phyloP scores from a whole-genome alignment of 257 asterid species.

The Lycium ferocissimum region DNA sequence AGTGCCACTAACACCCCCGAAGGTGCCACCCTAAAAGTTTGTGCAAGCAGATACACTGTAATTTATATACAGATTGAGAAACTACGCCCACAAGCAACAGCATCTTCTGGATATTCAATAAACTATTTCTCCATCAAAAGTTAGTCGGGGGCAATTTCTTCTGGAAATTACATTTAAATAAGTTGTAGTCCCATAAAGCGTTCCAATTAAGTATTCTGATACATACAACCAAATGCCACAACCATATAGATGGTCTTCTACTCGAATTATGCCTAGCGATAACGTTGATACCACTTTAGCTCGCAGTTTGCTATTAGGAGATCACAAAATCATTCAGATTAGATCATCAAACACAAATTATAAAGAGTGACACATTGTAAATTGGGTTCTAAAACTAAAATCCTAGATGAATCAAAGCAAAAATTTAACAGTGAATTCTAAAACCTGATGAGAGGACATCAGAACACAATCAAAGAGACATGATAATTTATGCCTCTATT shows the following conservation, averaged over 20 bases:
- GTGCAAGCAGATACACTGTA: conserved; percentile 22
- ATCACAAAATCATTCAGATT: conserved; percentile 21
- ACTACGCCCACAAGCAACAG: background rate
- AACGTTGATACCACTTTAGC: background rate
- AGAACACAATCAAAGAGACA: conserved; percentile 7
- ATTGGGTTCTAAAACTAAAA: background rate
- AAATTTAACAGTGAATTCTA: background rate
- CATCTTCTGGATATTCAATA: background rate
- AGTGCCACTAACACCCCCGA: conserved; percentile 50
- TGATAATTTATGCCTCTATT: background rate
- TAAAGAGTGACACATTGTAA: background rate
- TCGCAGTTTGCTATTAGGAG: conserved; percentile 8
- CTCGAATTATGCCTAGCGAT: background rate
- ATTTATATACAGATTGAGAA: background rate
- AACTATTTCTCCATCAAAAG: background rate
- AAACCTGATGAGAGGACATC: background rate
- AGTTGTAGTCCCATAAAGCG: background rate
- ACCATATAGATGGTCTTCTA: background rate
- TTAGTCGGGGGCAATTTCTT: background rate
- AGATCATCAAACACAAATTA: conserved; percentile 4
- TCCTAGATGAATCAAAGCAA: background rate
- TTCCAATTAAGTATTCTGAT: conserved; percentile 20
- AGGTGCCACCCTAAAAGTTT: conserved; percentile 48
- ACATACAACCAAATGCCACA: background rate
- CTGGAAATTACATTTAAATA: background rate